phyloP scores from a whole-genome alignment of 495 filamentous ascomycete genomes.

The Haplographium delicatum region DNA sequence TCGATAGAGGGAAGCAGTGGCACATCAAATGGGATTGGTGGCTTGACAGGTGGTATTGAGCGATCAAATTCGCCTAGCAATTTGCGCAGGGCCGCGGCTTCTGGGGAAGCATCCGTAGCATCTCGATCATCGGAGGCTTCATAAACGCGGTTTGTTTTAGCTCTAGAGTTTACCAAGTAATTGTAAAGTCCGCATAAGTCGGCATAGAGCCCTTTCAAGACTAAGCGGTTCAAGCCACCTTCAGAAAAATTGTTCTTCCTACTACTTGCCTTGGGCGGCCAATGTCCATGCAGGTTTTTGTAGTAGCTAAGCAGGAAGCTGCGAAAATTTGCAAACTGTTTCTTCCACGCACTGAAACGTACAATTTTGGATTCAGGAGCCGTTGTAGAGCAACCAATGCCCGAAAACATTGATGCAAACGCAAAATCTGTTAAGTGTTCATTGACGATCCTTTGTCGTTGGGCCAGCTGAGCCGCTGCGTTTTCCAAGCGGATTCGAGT shows the following conservation, averaged over 20 bases:
- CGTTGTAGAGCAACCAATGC: slow-evolving; percentile 73
- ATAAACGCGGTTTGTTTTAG: slow-evolving; percentile 46
- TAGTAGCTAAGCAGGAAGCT: slow-evolving; percentile 73
- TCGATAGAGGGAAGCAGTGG: slow-evolving; percentile 69
- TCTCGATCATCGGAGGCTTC: slow-evolving; percentile 45
- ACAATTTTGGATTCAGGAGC: slow-evolving; percentile 66
- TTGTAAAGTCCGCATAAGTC: slow-evolving; percentile 88
- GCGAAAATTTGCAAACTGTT: slow-evolving; percentile 65
- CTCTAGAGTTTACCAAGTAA: slow-evolving; percentile 71
- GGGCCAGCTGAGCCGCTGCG: slow-evolving; percentile 70
- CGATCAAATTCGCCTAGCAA: slow-evolving; percentile 83
- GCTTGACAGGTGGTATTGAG: slow-evolving; percentile 79
- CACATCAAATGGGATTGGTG: slow-evolving; percentile 86
- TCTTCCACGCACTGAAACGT: slow-evolving; percentile 79
- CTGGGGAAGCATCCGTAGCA: slow-evolving; percentile 29
- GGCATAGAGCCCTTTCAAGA: slow-evolving; percentile 75
- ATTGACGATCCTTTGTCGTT: slow-evolving; percentile 60
- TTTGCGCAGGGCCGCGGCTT: slow-evolving; percentile 57
- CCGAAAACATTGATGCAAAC: slow-evolving; percentile 87
- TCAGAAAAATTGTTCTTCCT: slow-evolving; percentile 92
- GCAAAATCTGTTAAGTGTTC: slow-evolving; percentile 72
- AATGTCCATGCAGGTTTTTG: slow-evolving; percentile 78
- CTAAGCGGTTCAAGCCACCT: slow-evolving; percentile 75
- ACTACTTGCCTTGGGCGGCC: slow-evolving; percentile 85
- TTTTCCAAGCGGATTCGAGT: slow-evolving; percentile 78